Base-by-base conservation (phyloP, 352 stramenopile genomes). In the Globisporangium apiculatum region DNA sequence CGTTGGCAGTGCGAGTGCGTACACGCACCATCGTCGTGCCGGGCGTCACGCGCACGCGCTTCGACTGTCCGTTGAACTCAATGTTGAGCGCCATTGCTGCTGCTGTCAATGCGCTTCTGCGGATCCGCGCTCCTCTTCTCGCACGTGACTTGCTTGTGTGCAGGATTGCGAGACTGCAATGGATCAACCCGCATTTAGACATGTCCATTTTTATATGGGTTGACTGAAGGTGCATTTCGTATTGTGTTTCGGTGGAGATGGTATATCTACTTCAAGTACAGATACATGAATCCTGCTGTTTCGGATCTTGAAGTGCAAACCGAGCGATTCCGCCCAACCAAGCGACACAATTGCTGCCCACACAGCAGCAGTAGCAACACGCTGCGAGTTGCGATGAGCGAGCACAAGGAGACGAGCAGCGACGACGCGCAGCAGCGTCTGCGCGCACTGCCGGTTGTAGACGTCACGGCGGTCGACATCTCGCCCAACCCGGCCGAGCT, bases 401-500 rank as follows among this genome's bases (percentile, higher is more conserved):
- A 92, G 54, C 79, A 73, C 66, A 91, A 92, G 70, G 56, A 68
- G 58, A 54, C 53, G 35, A 11, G 31, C 14, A 31, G 40, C 40
- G 66, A 60, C 17, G 58, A 41, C n/a, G 71, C 79, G 37, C 71
- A 89, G 40, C 61, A 76, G 50, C 76, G 74, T 45, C 49, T 89
- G 53, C 67, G 64, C 58, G 72, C 70, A 48, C 61, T 82, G 40
- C 76, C 77, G 8, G 41, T 59, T 24, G 85, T 95, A 40, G 67
- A 90, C 46, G 67, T 95, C 38, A 81, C 73, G 31, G 73, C 66
- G n/a, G 76, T 95, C 46, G 83, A 95, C 42, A 79, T 93, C 38
- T 93, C 85, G 51, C 85, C 85, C 10, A 95, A 95, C 55, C 85
- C 85, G 7, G 83, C 85, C 31, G 62, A 71, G 45, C 74, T 95